These are phyloP conservation scores for Calonectria hongkongensis DNA, from an alignment of 2,329 filamentous ascomycete genomes.

Conservation along the genomic window DNA sequence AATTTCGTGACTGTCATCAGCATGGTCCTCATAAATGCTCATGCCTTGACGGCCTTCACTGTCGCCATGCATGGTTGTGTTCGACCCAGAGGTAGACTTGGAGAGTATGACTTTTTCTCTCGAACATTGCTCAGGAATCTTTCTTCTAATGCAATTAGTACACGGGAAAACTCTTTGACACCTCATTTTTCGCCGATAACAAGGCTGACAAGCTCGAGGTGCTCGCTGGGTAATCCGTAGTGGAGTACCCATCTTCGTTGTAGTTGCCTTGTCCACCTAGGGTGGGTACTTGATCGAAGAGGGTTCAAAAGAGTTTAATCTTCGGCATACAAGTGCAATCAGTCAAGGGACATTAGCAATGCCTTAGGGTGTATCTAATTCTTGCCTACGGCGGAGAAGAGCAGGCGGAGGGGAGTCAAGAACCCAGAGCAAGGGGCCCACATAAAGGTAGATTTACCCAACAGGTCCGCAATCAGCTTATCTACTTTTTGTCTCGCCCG, in stretches of 20 bases:
- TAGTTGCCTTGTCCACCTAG: too few species aligned
- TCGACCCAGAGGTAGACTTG: background rate
- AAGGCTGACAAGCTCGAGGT: background rate
- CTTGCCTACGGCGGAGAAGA: too few species aligned
- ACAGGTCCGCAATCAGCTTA: too few species aligned
- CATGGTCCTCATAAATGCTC: background rate
- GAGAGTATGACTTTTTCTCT: slow-evolving; percentile 7
- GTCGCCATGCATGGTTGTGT: background rate
- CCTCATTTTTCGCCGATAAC: slow-evolving; percentile 18
- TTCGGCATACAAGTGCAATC: too few species aligned
- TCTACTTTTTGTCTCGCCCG: too few species aligned
- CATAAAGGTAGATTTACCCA: too few species aligned
- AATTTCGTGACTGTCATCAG: background rate
- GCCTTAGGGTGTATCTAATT: too few species aligned
- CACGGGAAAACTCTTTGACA: slow-evolving; percentile 1
- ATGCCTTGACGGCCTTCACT: background rate
- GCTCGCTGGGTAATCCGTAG: background rate
- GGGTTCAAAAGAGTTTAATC: too few species aligned
- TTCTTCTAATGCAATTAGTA: background rate
- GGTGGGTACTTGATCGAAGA: too few species aligned
- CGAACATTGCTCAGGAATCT: background rate
- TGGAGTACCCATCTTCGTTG: background rate
- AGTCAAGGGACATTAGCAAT: too few species aligned
- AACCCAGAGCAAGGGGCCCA: too few species aligned
- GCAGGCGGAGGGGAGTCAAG: too few species aligned